Evolutionary conservation across 2,329 filamentous ascomycete genomes (phyloP).

Genomic region (Pseudonectria buxi): DNA sequence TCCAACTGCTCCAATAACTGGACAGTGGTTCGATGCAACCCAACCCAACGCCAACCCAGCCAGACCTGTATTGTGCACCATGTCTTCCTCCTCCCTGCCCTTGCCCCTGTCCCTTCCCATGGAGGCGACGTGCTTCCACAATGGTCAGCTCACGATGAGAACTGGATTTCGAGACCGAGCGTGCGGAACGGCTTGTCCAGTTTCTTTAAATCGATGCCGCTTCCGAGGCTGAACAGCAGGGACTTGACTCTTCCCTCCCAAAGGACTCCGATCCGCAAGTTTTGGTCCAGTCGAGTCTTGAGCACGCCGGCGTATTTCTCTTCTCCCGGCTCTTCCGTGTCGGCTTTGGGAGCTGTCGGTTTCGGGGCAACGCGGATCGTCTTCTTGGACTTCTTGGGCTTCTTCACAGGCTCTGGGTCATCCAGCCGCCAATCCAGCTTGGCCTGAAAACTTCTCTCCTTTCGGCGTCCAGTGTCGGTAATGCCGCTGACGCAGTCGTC

Average conservation of each 20-base stretch:
- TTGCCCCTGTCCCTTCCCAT: no score
- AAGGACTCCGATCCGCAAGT: constrained; percentile 74
- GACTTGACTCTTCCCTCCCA: constrained; percentile 95
- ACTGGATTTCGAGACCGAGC: constrained; percentile 73
- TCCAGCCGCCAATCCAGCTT: constrained; percentile 46
- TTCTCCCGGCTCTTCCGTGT: constrained; percentile 30
- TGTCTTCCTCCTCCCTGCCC: not conserved
- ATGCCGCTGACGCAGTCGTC: constrained; percentile 18
- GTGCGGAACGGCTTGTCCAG: constrained; percentile 71
- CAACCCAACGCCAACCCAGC: no score
- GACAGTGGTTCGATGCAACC: no score
- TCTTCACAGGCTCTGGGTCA: constrained; percentile 26
- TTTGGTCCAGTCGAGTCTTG: constrained; percentile 85
- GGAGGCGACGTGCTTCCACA: not conserved
- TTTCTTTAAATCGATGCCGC: constrained; percentile 71
- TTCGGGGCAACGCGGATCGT: constrained; percentile 6
- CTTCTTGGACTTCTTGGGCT: constrained; percentile 4
- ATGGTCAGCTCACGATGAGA: constrained; percentile 57
- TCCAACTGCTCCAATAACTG: no score
- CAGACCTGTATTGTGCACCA: not conserved
- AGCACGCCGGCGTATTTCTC: constrained; percentile 77
- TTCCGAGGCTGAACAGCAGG: constrained; percentile 83
- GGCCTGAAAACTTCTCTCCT: constrained; percentile 44
- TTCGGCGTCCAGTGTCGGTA: constrained; percentile 8
- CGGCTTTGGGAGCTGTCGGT: constrained; percentile 4